Percentiles rank a stretch among this genome's conserved stretches.
These are phyloP conservation scores for Aureobasidium melanogenum DNA, from an alignment of 2,329 filamentous ascomycete species.

Conservation along the genomic window DNA sequence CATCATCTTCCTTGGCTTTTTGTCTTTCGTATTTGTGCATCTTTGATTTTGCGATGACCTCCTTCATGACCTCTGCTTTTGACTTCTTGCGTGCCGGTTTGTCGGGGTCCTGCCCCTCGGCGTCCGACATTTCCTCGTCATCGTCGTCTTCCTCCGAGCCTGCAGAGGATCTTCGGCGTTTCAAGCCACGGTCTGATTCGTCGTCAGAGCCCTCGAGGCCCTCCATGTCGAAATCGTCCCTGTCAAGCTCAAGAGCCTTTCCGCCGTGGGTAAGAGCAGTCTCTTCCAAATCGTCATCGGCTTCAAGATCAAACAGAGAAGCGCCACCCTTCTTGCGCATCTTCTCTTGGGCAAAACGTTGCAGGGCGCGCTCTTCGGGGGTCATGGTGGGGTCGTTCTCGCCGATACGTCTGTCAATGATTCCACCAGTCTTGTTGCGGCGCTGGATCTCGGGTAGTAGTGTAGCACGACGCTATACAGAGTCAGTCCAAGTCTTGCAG, in stretches of 20 bases:
- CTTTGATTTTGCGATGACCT: slow-evolving; percentile 96
- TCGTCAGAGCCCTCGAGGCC: slow-evolving; percentile 32
- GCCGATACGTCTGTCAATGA: slow-evolving; percentile 87
- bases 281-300: slow-evolving; percentile 55
- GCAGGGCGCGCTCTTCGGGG: slow-evolving; percentile 82
- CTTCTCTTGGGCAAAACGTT: slow-evolving; percentile 84
- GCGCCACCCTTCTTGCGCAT: slow-evolving; percentile 67
- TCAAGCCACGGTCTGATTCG: slow-evolving; percentile 31
- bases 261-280: slow-evolving; percentile 72
- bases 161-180: slow-evolving; percentile 29
- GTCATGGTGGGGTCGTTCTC: slow-evolving; percentile 93
- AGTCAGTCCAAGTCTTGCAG: slow-evolving; percentile 13
- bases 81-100: slow-evolving; percentile 81
- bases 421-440: slow-evolving; percentile 83
- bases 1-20: slow-evolving; percentile 84
- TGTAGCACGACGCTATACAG: slow-evolving; percentile 60
- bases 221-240: slow-evolving; percentile 47
- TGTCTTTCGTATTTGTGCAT: slow-evolving; percentile 91
- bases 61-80: slow-evolving; percentile 96
- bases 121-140: slow-evolving; percentile 32
- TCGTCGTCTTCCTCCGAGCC: slow-evolving; percentile 48
- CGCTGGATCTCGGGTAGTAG: slow-evolving; percentile 83
- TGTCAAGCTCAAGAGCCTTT: slow-evolving; percentile 48
- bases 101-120: slow-evolving; percentile 38
- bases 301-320: slow-evolving; percentile 84